A percentile compares a stretch with the other conserved stretches of the same genome.
Evolutionary conservation across 176 grass and related monocot genomes (phyloP).

Genomic region (Typha latifolia): DNA sequence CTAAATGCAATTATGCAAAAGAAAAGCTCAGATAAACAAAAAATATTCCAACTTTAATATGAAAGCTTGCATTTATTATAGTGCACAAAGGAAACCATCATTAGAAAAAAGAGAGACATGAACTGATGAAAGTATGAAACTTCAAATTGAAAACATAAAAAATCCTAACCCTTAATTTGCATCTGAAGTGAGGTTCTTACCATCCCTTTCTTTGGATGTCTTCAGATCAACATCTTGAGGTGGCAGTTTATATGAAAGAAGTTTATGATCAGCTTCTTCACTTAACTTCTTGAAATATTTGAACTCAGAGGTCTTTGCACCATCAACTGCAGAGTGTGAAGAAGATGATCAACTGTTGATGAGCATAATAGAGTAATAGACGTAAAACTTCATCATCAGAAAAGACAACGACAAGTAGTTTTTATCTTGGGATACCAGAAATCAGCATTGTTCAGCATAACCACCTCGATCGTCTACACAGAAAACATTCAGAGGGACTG

Average conservation of each 20-base stretch:
- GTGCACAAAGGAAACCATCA: background rate
- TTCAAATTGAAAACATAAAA: background rate
- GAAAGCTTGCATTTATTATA: slow-evolving; percentile 1
- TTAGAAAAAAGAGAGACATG: slow-evolving; percentile 7
- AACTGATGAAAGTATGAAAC: slow-evolving; percentile 6
- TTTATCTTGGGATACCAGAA: background rate
- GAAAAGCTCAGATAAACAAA: slow-evolving; percentile 16
- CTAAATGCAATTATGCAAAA: slow-evolving; percentile 37
- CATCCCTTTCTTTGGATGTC: slow-evolving; percentile 27
- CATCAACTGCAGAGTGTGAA: slow-evolving; percentile 29
- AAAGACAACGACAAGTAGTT: background rate
- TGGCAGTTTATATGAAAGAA: slow-evolving; percentile 20
- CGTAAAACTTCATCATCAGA: background rate
- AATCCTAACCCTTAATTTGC: background rate
- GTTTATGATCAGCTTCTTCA: slow-evolving; percentile 35
- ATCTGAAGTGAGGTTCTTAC: background rate
- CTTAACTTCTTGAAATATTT: slow-evolving; percentile 60
- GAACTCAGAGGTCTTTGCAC: slow-evolving; percentile 53
- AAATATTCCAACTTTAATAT: slow-evolving; percentile 11
- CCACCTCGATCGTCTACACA: background rate
- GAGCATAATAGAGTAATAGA: slow-evolving; percentile 2
- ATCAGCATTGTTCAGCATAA: background rate
- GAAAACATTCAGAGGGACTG: background rate
- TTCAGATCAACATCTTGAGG: slow-evolving; percentile 18
- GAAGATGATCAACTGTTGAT: slow-evolving; percentile 12